Evolutionary conservation across 305 asterid species (phyloP).

Genomic region (Solanum aculeatissimum): DNA sequence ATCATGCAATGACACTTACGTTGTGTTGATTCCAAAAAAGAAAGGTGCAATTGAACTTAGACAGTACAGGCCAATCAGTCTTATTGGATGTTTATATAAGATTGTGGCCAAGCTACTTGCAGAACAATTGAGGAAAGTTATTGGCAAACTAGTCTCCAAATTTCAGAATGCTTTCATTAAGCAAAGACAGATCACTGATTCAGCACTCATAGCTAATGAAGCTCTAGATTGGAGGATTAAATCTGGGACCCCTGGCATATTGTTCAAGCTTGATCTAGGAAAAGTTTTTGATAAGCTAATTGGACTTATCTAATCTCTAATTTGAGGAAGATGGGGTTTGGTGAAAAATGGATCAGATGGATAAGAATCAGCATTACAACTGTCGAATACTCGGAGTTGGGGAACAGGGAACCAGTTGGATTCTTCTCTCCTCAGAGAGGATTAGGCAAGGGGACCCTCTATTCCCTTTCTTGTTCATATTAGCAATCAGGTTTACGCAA

Average conservation of each 20-base stretch:
- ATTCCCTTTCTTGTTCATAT: not conserved
- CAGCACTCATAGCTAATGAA: not conserved
- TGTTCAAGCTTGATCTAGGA: not conserved
- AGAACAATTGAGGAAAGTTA: not conserved
- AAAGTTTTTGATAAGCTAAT: not conserved
- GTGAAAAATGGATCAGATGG: not conserved
- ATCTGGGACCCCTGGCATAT: not conserved
- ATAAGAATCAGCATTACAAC: not conserved
- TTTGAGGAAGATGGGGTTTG: not conserved
- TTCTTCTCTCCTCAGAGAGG: not conserved
- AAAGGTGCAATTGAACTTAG: not conserved
- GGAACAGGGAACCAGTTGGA: not conserved
- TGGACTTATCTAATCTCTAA: not conserved
- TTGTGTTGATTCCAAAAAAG: not conserved
- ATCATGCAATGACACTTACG: not conserved
- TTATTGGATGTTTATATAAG: not conserved
- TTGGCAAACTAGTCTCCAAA: not conserved
- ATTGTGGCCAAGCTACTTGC: not conserved
- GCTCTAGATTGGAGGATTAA: not conserved
- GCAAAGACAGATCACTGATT: not conserved
- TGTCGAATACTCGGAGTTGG: not conserved
- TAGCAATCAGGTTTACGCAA: not conserved
- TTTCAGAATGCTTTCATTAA: not conserved
- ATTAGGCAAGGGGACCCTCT: not conserved
- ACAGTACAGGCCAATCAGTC: not conserved